Base-by-base conservation (phyloP, 805 yeast genomes). In the Tetrapisispora fleetii region DNA sequence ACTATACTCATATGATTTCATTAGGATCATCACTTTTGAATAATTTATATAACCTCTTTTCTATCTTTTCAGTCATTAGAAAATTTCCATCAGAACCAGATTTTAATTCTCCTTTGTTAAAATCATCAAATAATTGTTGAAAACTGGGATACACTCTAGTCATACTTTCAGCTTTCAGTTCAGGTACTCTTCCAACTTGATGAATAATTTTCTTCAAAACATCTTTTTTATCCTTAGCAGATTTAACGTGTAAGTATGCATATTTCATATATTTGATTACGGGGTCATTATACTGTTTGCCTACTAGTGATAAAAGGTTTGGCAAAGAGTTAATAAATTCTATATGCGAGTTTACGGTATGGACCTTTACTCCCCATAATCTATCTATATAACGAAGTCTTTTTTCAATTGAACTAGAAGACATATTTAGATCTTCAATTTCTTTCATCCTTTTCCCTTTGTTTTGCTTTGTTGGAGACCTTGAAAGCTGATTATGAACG, bases 181-280 rank as follows among this genome's bases (percentile, higher is more conserved):
- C 73, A 2, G 85, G 80, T 73, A 83, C 72, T 52, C 72, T 67
- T 48, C 77, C 79, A 53, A 84, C 72, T 49, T 81, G 82, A 46
- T 74, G 71, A 27, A 83, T 53, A 48, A 80, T 71, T 53, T 75
- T 75, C 4, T 71, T 52, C 54, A 71, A 75, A 0, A 80, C 72
- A 40, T 76, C 77, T 22, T 64, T 63, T 3, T 67, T 55, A 54
- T 73, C 75, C 13, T 68, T 63, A 0, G 85, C 85, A 6, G 85
- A 78, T 56, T 70, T 74, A 11, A 81, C 67, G 4, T 81, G 81
- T 9, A 83, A 62, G 53, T 77, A 79, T 1, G 83, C 73, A 48
- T 79, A 70, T 37, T 75, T 75, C 49, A 71, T 69, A 58, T 79
- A 76, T 52, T 87, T 63, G 51, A 78, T 74, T 36, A 65, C 64